These are phyloP conservation scores for Candida sithepensis DNA, from an alignment of 805 yeast genomes.

Conservation along the genomic window DNA sequence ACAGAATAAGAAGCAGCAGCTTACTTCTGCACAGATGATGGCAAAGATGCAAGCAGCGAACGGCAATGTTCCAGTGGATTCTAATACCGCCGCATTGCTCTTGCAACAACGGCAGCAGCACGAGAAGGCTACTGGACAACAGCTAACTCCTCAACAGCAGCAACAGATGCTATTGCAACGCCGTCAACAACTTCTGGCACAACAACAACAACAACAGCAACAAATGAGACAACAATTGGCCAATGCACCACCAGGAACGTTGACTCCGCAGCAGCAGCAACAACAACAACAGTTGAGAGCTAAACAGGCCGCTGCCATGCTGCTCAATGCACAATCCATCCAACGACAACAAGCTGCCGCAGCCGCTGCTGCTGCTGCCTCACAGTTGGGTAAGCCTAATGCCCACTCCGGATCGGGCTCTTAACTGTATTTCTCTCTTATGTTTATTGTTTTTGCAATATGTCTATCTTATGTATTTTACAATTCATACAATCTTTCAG, in stretches of 20 bases:
- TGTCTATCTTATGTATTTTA: neutral
- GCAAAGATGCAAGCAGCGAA: neutral
- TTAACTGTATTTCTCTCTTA: neutral
- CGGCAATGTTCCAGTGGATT: neutral
- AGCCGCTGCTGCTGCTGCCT: constrained; percentile 17
- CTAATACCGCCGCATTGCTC: neutral
- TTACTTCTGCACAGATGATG: neutral
- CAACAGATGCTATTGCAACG: constrained; percentile 16
- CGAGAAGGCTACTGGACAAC: constrained; percentile 1
- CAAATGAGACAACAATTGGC: constrained; percentile 5
- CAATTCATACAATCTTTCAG: neutral
- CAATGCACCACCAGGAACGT: constrained; percentile 3
- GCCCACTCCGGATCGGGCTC: neutral
- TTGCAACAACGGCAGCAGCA: constrained; percentile 7
- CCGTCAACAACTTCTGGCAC: constrained; percentile 18
- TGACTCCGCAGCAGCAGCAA: constrained; percentile 16
- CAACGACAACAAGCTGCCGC: constrained; percentile 21
- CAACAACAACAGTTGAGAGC: constrained; percentile 19
- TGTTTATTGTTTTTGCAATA: neutral
- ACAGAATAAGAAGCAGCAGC: neutral
- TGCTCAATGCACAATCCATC: constrained; percentile 15
- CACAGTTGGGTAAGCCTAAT: constrained; percentile 1
- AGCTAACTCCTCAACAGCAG: constrained; percentile 5
- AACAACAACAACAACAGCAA: constrained; percentile 21
- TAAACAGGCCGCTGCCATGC: constrained; percentile 23